These are phyloP conservation scores for Boletus semigastroideus DNA, from an alignment of 1,284 basidiomycete genomes.

Conservation along the genomic window DNA sequence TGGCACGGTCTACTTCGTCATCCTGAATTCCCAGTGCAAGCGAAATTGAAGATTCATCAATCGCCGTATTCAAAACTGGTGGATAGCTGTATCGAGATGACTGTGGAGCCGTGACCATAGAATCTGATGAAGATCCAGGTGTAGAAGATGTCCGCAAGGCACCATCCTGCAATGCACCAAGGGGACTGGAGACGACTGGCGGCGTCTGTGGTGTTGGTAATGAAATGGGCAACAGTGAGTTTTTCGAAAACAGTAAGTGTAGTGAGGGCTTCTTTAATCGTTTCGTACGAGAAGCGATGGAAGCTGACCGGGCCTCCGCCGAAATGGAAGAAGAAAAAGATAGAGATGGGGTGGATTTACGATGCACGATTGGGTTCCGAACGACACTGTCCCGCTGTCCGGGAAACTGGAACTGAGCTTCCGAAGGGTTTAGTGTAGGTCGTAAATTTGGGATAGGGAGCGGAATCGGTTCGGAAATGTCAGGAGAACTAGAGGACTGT, in stretches of 20 bases:
- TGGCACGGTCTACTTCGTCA: conserved; percentile 13
- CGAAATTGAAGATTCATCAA: conserved; percentile 36
- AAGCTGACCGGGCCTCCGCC: conserved; percentile 25
- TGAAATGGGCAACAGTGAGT: conserved; percentile 40
- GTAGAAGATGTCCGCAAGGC: conserved; percentile 21
- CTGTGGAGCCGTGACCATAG: conserved; percentile 36
- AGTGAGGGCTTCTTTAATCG: conserved; percentile 56
- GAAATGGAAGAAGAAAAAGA: conserved; percentile 35
- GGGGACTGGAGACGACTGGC: conserved; percentile 3
- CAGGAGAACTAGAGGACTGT: conserved; percentile 16
- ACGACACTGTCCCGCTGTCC: conserved; percentile 33
- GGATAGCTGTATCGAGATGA: conserved; percentile 37
- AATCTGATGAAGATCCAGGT: conserved; percentile 33
- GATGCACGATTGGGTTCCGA: conserved; percentile 34
- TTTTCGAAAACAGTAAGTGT: conserved; percentile 53
- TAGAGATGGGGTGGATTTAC: conserved; percentile 41
- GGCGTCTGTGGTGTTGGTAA: conserved; percentile 20
- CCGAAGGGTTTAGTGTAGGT: conserved; percentile 11
- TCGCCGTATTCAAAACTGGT: conserved; percentile 34
- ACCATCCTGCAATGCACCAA: conserved; percentile 10
- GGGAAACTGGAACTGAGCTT: conserved; percentile 42
- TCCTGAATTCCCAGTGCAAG: conserved; percentile 35
- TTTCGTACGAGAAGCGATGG: conserved; percentile 32
- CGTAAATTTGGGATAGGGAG: conserved; percentile 28
- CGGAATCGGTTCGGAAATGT: conserved; percentile 29